phyloP scores from a whole-genome alignment of 129 eudicot genomes.

The Flaveria ramosissima region DNA sequence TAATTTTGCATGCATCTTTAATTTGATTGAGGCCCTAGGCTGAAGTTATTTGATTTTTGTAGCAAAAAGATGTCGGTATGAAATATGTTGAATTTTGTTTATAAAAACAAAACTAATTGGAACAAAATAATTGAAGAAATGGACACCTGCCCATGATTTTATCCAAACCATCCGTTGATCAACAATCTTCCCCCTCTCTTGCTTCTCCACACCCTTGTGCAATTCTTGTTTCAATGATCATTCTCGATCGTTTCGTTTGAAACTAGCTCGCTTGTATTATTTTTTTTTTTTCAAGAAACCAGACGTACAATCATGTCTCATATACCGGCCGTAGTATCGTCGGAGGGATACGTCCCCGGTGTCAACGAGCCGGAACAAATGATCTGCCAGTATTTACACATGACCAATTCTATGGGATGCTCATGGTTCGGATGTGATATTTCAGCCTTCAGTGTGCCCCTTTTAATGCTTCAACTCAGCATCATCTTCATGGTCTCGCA shows the following conservation, averaged over 20 bases:
- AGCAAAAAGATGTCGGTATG: too few relatives aligned
- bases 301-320: constrained; percentile 20
- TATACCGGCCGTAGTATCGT: constrained; percentile 38
- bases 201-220: constrained; percentile 16
- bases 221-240: neutral
- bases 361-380: constrained; percentile 34
- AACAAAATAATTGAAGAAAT: constrained; percentile 1
- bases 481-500: constrained; percentile 43
- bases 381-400: constrained; percentile 49
- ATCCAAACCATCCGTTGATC: constrained; percentile 19
- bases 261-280: neutral
- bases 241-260: neutral
- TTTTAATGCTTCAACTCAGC: constrained; percentile 41
- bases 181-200: constrained; percentile 28
- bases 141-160: constrained; percentile 18
- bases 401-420: constrained; percentile 38
- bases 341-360: constrained; percentile 42
- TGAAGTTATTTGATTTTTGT: too few relatives aligned
- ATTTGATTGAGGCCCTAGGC: too few relatives aligned
- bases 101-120: neutral
- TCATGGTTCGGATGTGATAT: constrained; percentile 50
- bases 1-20: too few relatives aligned
- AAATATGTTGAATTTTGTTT: too few relatives aligned
- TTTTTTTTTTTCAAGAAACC: neutral
- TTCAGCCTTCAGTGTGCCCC: constrained; percentile 43